A percentile compares a stretch with the other conserved stretches of the same genome.
Conservation (phyloP, 176 grass and related monocot genomes). For the Musa schizocarpa region DNA sequence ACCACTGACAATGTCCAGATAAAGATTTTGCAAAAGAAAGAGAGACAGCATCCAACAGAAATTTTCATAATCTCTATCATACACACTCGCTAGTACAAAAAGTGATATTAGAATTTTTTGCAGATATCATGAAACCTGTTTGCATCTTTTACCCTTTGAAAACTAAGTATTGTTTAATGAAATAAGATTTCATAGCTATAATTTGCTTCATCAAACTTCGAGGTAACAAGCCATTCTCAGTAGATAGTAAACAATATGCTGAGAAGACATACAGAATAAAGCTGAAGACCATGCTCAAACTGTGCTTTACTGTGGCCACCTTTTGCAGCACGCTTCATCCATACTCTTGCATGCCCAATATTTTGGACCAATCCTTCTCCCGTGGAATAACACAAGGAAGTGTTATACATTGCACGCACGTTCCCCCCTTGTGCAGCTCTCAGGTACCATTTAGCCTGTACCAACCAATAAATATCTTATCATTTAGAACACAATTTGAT, state of each 20-base stretch:
- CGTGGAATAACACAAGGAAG: conserved; percentile 45
- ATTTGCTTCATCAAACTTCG: too few species aligned
- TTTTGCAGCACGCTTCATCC: conserved; percentile 64
- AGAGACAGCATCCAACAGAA: not conserved
- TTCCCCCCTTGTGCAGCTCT: conserved; percentile 62
- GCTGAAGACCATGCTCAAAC: conserved; percentile 54
- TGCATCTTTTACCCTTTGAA: too few species aligned
- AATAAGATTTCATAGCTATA: too few species aligned
- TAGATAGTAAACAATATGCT: too few species aligned
- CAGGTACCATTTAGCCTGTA: conserved; percentile 69
- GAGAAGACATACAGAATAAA: conserved; percentile 45
- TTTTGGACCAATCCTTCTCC: conserved; percentile 56
- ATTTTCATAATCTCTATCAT: not conserved
- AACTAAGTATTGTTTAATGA: too few species aligned
- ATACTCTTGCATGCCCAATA: conserved; percentile 35
- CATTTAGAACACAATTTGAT: not conserved
- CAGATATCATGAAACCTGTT: not conserved
- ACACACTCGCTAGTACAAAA: not conserved
- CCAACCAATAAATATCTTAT: conserved; percentile 10
- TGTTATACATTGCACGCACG: conserved; percentile 63
- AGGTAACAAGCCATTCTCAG: too few species aligned
- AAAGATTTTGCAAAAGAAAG: not conserved
- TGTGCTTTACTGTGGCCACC: conserved; percentile 64
- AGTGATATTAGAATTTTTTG: not conserved
- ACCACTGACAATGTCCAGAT: not conserved